Percentiles rank a stretch among this genome's conserved stretches.
Conservation (phyloP, 257 asterid genomes). For the Lithospermum erythrorhizon region DNA sequence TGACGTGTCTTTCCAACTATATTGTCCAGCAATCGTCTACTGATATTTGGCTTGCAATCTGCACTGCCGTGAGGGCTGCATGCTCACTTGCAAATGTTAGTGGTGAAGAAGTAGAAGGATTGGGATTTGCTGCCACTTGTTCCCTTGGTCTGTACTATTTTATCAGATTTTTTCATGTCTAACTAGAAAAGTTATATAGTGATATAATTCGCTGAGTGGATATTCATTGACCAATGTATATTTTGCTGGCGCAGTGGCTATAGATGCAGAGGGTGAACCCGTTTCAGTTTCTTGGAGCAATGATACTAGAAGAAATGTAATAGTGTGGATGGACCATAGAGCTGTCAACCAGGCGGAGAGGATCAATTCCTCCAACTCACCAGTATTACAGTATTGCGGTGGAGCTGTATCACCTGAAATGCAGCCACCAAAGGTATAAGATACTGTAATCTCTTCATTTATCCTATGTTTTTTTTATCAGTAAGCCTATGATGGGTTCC, state of each 20-base stretch:
- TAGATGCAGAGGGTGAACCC: slow-evolving; percentile 87
- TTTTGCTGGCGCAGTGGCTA: slow-evolving; percentile 63
- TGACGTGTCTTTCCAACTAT: slow-evolving; percentile 4
- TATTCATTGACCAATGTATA: slow-evolving; percentile 16
- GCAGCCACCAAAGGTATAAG: slow-evolving; percentile 90
- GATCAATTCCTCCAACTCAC: slow-evolving; percentile 75
- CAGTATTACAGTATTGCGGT: slow-evolving; percentile 90
- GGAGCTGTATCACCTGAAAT: slow-evolving; percentile 94
- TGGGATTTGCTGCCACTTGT: slow-evolving; percentile 98
- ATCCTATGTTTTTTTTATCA: neutral
- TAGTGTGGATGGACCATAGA: slow-evolving; percentile 99
- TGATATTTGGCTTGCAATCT: slow-evolving; percentile 96
- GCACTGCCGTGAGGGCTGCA: slow-evolving; percentile 88
- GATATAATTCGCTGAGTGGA: neutral
- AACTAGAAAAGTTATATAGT: neutral
- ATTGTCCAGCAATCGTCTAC: slow-evolving; percentile 86
- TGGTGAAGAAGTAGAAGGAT: slow-evolving; percentile 67
- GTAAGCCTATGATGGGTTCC: neutral
- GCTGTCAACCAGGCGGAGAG: slow-evolving; percentile 89
- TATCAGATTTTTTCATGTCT: slow-evolving; percentile 4
- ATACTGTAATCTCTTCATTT: neutral
- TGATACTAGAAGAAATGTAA: slow-evolving; percentile 82
- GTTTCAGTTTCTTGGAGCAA: slow-evolving; percentile 90
- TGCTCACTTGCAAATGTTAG: slow-evolving; percentile 58
- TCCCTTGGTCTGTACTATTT: slow-evolving; percentile 63